Base-by-base conservation (phyloP, 345 rosid genomes). In the Euphorbia pulcherrima region DNA sequence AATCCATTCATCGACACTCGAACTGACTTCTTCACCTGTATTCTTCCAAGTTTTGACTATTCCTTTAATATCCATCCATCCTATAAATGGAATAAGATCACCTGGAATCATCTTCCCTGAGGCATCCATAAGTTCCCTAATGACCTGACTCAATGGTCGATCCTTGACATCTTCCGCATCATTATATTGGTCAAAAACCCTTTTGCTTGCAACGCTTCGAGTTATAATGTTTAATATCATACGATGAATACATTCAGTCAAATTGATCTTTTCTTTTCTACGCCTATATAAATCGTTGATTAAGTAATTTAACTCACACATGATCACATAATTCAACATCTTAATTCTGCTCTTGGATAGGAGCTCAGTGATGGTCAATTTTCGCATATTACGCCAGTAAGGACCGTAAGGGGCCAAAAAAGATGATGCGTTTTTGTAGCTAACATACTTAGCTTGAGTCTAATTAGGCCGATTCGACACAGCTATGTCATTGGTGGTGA, bases 81-180 rank as follows among this genome's bases (percentile, higher is more conserved):
- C 59, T 4, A 77, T 60, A 28, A 53, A 57, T 8, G 80, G 83
- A 13, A 77, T 55, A 44, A 77, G 46, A 71, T 80, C 78, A 11
- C 78, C 68, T 6, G 67, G 70, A 20, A 52, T 20, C 56, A 52
- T 6, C 8, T 52, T 26, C 7, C 56, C 56, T 6, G 56, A 7
- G 18, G 72, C 74, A 8, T 74, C 29, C 66, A 64, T 64, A 37
- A 53, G 73, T 26, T 77, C 83, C 55, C 50, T 80, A 40, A 80
- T 64, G 6, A 77, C 61, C 14, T 56, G 29, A 8, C 67, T 50
- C 0, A 77, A 68, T 1, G 73, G 65, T 11, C 28, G 50, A 0
- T 37, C 74, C 76, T 60, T 74, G 72, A 24, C 59, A 39, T 50
- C 48, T 0, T 41, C 39, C 10, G 3, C 67, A 3, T 11, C 2